These are phyloP conservation scores for Curvularia spicifera DNA, from an alignment of 2,329 filamentous ascomycete species.

Conservation along the genomic window DNA sequence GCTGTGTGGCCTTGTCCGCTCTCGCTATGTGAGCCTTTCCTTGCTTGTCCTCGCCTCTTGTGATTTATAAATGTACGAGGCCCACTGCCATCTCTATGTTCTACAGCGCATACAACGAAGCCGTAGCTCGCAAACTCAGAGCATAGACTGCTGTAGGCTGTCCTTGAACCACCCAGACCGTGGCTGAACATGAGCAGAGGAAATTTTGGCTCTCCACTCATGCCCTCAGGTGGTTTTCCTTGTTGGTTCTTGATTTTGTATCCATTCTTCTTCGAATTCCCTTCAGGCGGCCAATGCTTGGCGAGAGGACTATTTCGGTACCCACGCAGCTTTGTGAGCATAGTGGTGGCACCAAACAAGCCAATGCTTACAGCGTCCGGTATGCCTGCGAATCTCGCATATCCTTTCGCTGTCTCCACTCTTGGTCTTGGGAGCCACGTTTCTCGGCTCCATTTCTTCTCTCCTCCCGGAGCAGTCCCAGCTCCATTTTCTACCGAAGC, in stretches of 20 bases:
- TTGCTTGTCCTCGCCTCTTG: conserved; percentile 41
- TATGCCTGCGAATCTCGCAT: conserved; percentile 66
- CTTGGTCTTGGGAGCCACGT: conserved; percentile 69
- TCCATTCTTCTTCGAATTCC: conserved; percentile 48
- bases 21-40: conserved; percentile 29
- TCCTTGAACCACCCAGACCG: conserved; percentile 68
- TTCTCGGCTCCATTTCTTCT: conserved; percentile 59
- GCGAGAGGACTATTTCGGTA: conserved; percentile 67
- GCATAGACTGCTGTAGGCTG: conserved; percentile 67
- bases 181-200: conserved; percentile 71
- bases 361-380: conserved; percentile 55
- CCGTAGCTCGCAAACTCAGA: conserved; percentile 71
- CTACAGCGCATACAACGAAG: conserved; percentile 68
- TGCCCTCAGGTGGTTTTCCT: conserved; percentile 48
- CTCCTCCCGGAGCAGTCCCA: conserved; percentile 49
- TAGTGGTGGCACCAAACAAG: conserved; percentile 63
- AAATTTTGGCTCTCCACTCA: conserved; percentile 56
- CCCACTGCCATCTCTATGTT: conserved; percentile 70
- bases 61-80: conserved; percentile 68
- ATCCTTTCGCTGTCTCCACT: conserved; percentile 63
- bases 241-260: conserved; percentile 51
- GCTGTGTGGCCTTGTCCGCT: conserved; percentile 10
- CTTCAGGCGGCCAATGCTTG: conserved; percentile 59
- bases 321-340: conserved; percentile 70
- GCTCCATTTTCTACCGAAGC: conserved; percentile 55